Base-by-base conservation (phyloP, 2,329 filamentous ascomycete species). In the Fusarium sp. region DNA sequence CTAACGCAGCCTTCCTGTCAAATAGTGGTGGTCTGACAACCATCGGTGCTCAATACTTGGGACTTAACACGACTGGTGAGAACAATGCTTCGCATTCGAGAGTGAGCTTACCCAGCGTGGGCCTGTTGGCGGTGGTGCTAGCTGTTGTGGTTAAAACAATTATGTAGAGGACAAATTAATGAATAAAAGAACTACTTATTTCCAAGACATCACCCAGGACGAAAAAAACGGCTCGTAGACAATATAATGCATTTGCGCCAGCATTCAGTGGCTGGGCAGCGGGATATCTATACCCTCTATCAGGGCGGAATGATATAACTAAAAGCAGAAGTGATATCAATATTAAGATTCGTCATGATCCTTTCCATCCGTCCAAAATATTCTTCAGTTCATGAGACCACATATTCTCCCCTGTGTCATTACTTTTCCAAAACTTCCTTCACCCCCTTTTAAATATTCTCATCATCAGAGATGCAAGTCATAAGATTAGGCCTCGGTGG, bases 31-130 rank as follows among this genome's bases (percentile, higher is more conserved):
- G 89, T 69, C 83, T 96, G 71, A 95, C 93, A 3, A 90, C 94
- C 74, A 92, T 96, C 73, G 94, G 94, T 1, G 87, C 88, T 6
- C 93, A 91, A 91, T 96, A 96, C 80, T 81, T 96, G n/a, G 90
- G 94, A 3, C 81, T 84, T 13, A 75, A 75, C 18, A 84, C 83
- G 2, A 88, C 86, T 4, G 87, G 86, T 4, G 75, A 80, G 10
- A 71, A 75, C 9, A 81, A 76, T 58, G 66, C 70, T 11, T 73
- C 69, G 8, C 53, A 68, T 2, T 42, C 56, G 9, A 48, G 42
- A 17, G 36, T 59, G 6, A 45, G 42, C 17, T 50, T 69, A 3
- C 58, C 66, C 1, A 66, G 53, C 12, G 39, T 60, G 3, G 57
- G 62, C 8, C 10, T 71, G 9, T 15, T 75, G 32, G 65, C 60